Evolutionary conservation across 2,329 filamentous ascomycete genomes (phyloP).

Genomic region (Nannizzia gypsea): DNA sequence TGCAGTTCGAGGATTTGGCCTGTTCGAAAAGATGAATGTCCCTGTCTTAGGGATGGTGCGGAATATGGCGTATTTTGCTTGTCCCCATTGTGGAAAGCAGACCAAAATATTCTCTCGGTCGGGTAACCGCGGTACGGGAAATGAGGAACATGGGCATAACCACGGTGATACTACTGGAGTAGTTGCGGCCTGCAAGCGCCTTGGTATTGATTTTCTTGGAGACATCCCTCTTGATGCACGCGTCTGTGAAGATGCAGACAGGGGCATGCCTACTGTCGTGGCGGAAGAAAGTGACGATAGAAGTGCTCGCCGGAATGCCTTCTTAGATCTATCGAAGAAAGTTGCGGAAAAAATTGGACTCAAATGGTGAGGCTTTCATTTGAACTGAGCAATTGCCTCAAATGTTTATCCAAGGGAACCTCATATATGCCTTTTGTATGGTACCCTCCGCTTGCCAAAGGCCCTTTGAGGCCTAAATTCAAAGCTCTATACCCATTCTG

Average conservation of each 20-base stretch:
- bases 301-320: conserved; percentile 59
- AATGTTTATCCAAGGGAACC: too few relatives aligned
- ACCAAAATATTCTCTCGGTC: conserved; percentile 59
- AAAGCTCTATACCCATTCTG: too few relatives aligned
- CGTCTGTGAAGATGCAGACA: conserved; percentile 79
- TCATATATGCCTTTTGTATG: too few relatives aligned
- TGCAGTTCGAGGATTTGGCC: conserved; percentile 78
- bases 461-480: too few relatives aligned
- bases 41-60: conserved; percentile 74
- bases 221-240: conserved; percentile 78
- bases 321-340: conserved; percentile 55
- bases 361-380: conserved; percentile 22
- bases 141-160: conserved; percentile 13
- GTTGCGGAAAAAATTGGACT: conserved; percentile 37
- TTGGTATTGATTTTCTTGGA: conserved; percentile 68
- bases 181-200: conserved; percentile 54
- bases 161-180: conserved; percentile 47
- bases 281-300: conserved; percentile 54
- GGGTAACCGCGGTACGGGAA: conserved; percentile 12
- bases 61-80: conserved; percentile 80
- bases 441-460: too few relatives aligned
- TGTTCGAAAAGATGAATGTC: conserved; percentile 78
- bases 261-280: conserved; percentile 80
- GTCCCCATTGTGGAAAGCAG: conserved; percentile 62
- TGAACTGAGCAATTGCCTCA: background rate